Base-by-base conservation (phyloP, 352 stramenopile genomes). In the Globisporangium alternatum region DNA sequence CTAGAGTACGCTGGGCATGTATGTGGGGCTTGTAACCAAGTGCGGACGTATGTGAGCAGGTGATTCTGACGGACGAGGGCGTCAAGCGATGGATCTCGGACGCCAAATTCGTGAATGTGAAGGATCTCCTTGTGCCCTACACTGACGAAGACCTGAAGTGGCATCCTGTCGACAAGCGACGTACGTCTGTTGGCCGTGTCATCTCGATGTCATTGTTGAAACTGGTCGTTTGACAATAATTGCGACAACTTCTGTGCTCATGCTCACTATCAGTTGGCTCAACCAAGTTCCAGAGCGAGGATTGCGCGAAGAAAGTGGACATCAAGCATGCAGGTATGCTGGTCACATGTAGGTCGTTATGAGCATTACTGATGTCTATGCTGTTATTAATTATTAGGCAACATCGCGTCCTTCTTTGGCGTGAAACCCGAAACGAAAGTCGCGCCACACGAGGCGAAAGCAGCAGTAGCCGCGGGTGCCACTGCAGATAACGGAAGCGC, bases 91-190 rank as follows among this genome's bases (percentile, higher is more conserved):
- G 86, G 86, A 65, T 92, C 30, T 90, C 84, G 3, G 64, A 83
- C 5, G 74, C 70, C 12, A 86, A 78, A n/a, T 91, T 91, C 45
- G 72, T 81, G 13, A 69, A 72, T 17, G 63, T 92, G 1, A 77
- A 74, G 17, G 70, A 86, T 35, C 60, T 93, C 28, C 53, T 93
- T n/a, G 47, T 70, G 17, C 72, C 80, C 0, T 91, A 91, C 66
- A 56, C 55, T 9, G 75, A 60, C 0, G 64, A 65, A 2, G 84
- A 90, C 25, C 67, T 96, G n/a, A 79, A 80, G 33, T 93, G 75
- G 71, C 72, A 96, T 55, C 77, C 88, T 5, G 88, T 96, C 2
- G 86, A 93, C 58, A 88, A 88, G 62, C 77, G 77, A 74, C 67
- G 84, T 91, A 57, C 8, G 57, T 63, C n/a, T 33, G 21, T 25